Conservation (phyloP, 2,329 filamentous ascomycete species). For the Cercospora zeae-maydis region DNA sequence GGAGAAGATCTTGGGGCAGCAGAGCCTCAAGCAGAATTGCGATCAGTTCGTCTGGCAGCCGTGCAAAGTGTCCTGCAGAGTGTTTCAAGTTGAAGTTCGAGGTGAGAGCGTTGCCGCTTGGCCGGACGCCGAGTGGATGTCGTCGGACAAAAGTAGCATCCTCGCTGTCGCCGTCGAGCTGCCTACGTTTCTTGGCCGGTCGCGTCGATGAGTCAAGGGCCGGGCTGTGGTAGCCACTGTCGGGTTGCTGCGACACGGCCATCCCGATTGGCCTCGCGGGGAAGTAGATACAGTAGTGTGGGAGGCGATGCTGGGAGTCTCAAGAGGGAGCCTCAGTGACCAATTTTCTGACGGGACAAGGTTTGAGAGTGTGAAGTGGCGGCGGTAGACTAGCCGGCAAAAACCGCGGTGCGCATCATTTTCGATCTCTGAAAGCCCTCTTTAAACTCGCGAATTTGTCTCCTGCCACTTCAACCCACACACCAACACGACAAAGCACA, state of each 20-base stretch:
- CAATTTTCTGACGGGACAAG: background rate
- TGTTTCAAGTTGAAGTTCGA: slow-evolving; percentile 63
- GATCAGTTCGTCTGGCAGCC: slow-evolving; percentile 77
- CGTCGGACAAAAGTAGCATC: slow-evolving; percentile 56
- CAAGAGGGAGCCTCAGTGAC: background rate
- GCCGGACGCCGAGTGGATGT: slow-evolving; percentile 82
- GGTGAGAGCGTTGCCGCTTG: slow-evolving; percentile 77
- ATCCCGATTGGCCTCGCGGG: slow-evolving; percentile 11
- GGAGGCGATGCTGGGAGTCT: background rate
- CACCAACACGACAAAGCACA: slow-evolving; percentile 23
- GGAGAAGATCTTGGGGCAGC: slow-evolving; percentile 59
- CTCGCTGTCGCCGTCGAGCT: slow-evolving; percentile 17
- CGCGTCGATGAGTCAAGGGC: slow-evolving; percentile 16
- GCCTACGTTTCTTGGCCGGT: slow-evolving; percentile 23
- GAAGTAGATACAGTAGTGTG: background rate
- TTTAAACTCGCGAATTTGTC: slow-evolving; percentile 9
- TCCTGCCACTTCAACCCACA: slow-evolving; percentile 18
- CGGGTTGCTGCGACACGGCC: slow-evolving; percentile 15
- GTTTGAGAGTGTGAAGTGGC: slow-evolving; percentile 13
- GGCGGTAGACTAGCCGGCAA: background rate
- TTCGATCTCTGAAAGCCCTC: background rate
- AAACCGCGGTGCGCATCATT: slow-evolving; percentile 1
- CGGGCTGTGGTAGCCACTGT: slow-evolving; percentile 12
- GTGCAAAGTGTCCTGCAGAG: slow-evolving; percentile 61
- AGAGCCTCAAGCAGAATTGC: slow-evolving; percentile 71